Base-by-base conservation (phyloP, 2,329 filamentous ascomycete species). In the Chaetomium sp. region DNA sequence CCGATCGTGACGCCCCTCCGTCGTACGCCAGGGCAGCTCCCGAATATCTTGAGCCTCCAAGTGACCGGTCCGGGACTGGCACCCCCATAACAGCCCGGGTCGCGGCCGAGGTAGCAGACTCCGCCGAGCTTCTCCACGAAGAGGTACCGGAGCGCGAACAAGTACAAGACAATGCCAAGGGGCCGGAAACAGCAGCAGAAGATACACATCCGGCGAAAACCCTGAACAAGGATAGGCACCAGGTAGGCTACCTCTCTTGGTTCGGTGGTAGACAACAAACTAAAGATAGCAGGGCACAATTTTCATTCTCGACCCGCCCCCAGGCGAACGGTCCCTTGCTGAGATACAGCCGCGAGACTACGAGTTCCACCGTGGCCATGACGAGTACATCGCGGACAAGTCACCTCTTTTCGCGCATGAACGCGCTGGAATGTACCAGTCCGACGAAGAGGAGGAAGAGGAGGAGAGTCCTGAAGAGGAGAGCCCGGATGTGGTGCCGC, bases 361-460 rank as follows among this genome's bases (percentile, higher is more conserved):
- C 33, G 51, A 54, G 10, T 61, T 37, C 53, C 41, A 57, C 6
- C 61, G 65, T 36, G 63, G 64, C 6, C 54, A 58, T 14, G 44
- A 61, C 2, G 60, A 57, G 9, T 57, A 58, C 4, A 54, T 61
- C 5, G 61, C 64, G 9, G 58, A 63, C 35, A 59, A 67, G 49
- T 69, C 70, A 1, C 75, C 76, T 1, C 67, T 78, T 5, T 78
- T 79, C 59, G 69, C 76, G 4, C 76, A 79, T 54, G 77, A 79
- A 60, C 71, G 70, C 38, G 68, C 74, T 37, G 75, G 75, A 8
- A 69, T 71, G n/a, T 71, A 73, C 53, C 41, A 59, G n/a, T 44
- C 54, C 5, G 55, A 52, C 3, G 54, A 60, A 37, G 54, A 58
- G 19, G 32, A 35, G 6, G 57, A 47, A 8, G 27, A 33, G 34